Evolutionary conservation across 257 asterid species (phyloP).

Genomic region (Nicotiana knightiana): DNA sequence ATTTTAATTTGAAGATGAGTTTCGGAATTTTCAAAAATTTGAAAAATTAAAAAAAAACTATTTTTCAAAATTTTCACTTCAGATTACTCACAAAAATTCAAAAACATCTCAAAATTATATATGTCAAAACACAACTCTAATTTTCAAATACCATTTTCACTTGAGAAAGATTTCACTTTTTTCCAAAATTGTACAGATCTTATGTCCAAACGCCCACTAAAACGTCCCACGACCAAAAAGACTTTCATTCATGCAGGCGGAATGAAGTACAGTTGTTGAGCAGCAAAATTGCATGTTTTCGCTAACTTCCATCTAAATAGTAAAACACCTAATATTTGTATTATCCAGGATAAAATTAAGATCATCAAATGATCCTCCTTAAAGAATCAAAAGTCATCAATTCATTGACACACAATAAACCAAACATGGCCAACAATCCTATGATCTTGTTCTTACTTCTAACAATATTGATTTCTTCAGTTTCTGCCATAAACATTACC

Average conservation of each 20-base stretch:
- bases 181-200: no score
- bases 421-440: not conserved
- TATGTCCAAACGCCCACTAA: no score
- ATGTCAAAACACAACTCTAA: no score
- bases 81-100: no score
- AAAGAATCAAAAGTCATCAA: not conserved
- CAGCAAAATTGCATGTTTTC: constrained; percentile 43
- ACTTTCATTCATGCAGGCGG: constrained; percentile 27
- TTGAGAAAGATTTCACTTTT: no score
- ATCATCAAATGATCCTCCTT: not conserved
- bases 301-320: constrained; percentile 16
- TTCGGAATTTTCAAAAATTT: no score
- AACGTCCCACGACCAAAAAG: no score
- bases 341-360: not conserved
- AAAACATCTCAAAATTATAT: no score
- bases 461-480: constrained; percentile 10
- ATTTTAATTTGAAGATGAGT: no score
- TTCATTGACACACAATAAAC: not conserved
- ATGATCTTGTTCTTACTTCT: constrained; percentile 12
- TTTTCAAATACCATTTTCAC: no score
- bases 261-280: constrained; percentile 35
- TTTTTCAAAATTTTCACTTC: no score
- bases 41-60: no score
- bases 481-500: not conserved
- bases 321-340: not conserved